Percentiles rank a stretch among this genome's conserved stretches.
Conservation (phyloP, 768 basidiomycete genomes). For the Porphyrellus cyaneotinctus region DNA sequence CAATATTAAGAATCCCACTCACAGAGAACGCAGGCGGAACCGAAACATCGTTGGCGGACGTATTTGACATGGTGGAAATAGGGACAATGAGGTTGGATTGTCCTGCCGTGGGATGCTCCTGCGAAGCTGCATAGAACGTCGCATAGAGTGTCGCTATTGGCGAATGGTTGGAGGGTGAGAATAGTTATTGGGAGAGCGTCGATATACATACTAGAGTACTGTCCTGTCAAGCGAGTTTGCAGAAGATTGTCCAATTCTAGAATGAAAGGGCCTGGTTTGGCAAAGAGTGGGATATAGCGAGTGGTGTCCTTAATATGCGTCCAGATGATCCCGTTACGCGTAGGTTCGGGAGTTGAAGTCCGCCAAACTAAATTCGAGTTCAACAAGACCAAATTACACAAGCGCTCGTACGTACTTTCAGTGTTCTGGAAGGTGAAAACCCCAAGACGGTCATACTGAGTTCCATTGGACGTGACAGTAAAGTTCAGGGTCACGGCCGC, state of each 20-base stretch:
- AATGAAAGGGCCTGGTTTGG: constrained; percentile 63
- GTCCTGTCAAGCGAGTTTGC: constrained; percentile 51
- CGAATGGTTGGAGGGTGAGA: not conserved
- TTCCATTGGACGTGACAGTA: constrained; percentile 74
- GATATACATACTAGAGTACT: constrained; percentile 58
- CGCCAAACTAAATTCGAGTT: constrained; percentile 55
- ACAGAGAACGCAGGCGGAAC: constrained; percentile 75
- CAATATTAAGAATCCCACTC: constrained; percentile 7
- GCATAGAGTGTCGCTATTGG: constrained; percentile 59
- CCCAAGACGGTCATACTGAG: constrained; percentile 69
- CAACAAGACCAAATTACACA: not conserved
- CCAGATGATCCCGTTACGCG: constrained; percentile 69
- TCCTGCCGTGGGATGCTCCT: constrained; percentile 50
- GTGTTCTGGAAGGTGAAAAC: constrained; percentile 75
- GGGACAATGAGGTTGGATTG: constrained; percentile 66
- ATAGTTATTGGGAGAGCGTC: not conserved
- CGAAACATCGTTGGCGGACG: constrained; percentile 67
- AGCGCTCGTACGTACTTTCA: constrained; percentile 50
- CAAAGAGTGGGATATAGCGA: constrained; percentile 66
- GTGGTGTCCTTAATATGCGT: constrained; percentile 75
- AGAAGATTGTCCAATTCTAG: constrained; percentile 71
- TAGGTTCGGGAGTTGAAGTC: constrained; percentile 77
- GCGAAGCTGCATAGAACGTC: constrained; percentile 66
- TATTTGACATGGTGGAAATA: constrained; percentile 58
- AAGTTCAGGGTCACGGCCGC: constrained; percentile 71